Evolutionary conservation across 1,139 yeast species (phyloP), one percentile per base, ranked within the genome.

Genomic region (Candida sp.): DNA sequence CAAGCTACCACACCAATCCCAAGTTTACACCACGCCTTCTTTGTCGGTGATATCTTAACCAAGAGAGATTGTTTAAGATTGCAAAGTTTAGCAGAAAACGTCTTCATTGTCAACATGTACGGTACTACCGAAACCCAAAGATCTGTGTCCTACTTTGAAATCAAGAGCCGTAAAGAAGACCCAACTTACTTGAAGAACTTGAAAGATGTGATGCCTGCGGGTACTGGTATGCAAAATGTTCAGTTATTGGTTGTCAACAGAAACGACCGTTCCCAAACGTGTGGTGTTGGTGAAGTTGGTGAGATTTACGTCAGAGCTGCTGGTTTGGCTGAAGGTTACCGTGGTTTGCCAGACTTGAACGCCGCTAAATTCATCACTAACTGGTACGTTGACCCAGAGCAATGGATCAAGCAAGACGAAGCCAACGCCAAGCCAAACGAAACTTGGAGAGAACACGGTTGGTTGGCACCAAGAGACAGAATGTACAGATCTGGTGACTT

Each of bases 91-190:
- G 99, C 98, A 7, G 86, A 87, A 65, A 93, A 94, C 65, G 96
- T 91, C 48, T 77, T 73, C 65, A 93, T 96, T 66, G 96, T 96
- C 58, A 96, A 96, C 72, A 96, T 96, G 99, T 96, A 96, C 68
- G 99, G 99, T 65, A 96, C 99, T 39, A 96, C 99, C 8, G 99
- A 96, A 73, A 96, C 99, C 12, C 99, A 96, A 75, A 84, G 99
- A 67, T 92, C 99, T 2, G 99, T 96, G 22, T 92, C 98, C 0
- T 96, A 83, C 72, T 96, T 85, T 70, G 96, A 91, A 67, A 93
- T 96, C 56, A 85, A 90, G 49, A 85, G 96, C 33, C 80, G 91
- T 58, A 68, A 80, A 39, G 67, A 77, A 37, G 93, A 92, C 66
- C 81, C 96, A 26, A 73, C 82, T 22, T 93, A 90, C 70, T 79